Base-by-base conservation (phyloP, 768 basidiomycete genomes). In the Suillus sp. region DNA sequence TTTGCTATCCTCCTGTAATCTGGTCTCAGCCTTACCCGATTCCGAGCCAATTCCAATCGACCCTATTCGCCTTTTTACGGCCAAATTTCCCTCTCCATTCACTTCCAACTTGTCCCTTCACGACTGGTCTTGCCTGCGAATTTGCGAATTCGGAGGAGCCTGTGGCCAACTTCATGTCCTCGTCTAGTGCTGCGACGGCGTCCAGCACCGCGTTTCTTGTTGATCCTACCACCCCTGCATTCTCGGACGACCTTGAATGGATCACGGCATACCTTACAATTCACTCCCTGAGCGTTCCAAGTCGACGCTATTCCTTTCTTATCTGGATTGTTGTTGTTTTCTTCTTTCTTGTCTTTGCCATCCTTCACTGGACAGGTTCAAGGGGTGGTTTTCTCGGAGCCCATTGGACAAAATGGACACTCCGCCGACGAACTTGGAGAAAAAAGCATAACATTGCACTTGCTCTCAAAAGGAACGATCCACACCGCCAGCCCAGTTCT, bases 371-470 rank as follows among this genome's bases (percentile, higher is more conserved):
- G 74, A 74, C 79, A 16, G 78, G 80, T 45, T 67, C 75, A 27
- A 73, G 78, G 37, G 78, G 76, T 14, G 79, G 85, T 8, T 73
- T 74, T 2, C 10, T 82, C 1, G 85, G 85, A 25, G 85, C 86
- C 2, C 61, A 77, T 27, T 90, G 86, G 83, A 80, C 74, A 22
- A 86, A 84, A 72, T 87, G 86, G 83, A 70, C 83, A 7, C 63
- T 89, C 20, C 81, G 86, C 20, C 78, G 86, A 47, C 74, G 82
- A 56, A 87, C 86, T n/a, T 85, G 83, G 80, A 77, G 84, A 51
- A 83, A 82, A 70, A 80, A 79, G 59, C 79, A 79, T 47, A 69
- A 76, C 54, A 66, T 82, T 57, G 70, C 77, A 53, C 66, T 72
- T 56, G 77, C 78, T 60, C 67, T 66, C 63, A 69, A 71, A 59